phyloP scores from a whole-genome alignment of 441 rosid genomes.

The Melastoma candidum region DNA sequence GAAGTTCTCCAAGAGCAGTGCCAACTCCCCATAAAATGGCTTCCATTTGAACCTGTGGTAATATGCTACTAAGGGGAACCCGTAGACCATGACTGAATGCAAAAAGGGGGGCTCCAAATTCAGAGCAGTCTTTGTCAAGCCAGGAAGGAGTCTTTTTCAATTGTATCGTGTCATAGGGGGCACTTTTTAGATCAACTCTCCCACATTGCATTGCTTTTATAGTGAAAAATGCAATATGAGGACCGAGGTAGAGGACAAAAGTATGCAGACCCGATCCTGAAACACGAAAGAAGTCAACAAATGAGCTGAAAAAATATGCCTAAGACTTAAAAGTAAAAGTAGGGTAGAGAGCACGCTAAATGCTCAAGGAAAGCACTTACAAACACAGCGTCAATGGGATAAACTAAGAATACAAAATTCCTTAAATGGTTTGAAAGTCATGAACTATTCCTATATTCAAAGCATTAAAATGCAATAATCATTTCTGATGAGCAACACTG shows the following conservation, averaged over 20 bases:
- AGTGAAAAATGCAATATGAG: constrained; percentile 87
- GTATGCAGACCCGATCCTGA: constrained; percentile 98
- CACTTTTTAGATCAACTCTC: constrained; percentile 82
- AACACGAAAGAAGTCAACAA: neutral
- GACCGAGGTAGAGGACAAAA: constrained; percentile 95
- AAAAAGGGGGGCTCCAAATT: constrained; percentile 83
- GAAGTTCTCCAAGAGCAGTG: constrained; percentile 96
- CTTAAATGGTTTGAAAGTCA: too few relatives aligned
- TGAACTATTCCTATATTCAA: too few relatives aligned
- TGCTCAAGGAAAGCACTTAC: too few relatives aligned
- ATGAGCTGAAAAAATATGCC: neutral
- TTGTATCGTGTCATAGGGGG: constrained; percentile 88
- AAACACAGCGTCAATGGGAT: too few relatives aligned
- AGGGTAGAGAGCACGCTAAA: neutral
- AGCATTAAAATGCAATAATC: too few relatives aligned
- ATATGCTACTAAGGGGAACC: constrained; percentile 74
- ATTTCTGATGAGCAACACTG: too few relatives aligned
- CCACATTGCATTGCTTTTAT: constrained; percentile 95
- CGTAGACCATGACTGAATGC: constrained; percentile 42
- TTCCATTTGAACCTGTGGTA: constrained; percentile 81
- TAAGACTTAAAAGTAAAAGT: constrained; percentile 5
- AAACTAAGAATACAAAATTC: too few relatives aligned
- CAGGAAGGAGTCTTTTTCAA: constrained; percentile 80
- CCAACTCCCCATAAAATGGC: constrained; percentile 92
- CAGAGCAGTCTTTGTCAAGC: constrained; percentile 81